Evolutionary conservation across 176 grass and related monocot species (phyloP).

Genomic region (Zea luxurians): DNA sequence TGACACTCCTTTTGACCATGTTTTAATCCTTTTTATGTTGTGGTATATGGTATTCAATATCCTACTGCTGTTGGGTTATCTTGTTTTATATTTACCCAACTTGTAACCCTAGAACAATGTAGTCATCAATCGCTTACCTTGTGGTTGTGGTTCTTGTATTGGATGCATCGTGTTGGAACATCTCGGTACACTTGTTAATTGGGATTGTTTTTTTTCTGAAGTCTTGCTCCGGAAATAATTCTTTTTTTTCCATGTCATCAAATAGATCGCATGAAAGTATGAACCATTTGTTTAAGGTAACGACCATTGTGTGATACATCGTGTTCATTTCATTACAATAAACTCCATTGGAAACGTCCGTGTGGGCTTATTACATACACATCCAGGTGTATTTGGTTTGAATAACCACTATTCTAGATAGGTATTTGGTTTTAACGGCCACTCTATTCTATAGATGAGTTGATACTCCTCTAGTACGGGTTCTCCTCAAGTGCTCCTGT

Average conservation of each 20-base stretch:
- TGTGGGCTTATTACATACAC: too few species aligned
- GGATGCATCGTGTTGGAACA: neutral
- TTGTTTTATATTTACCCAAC: slow-evolving; percentile 29
- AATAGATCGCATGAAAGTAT: neutral
- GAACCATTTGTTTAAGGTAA: neutral
- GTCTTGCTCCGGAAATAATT: neutral
- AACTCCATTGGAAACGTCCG: too few species aligned
- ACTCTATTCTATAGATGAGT: too few species aligned
- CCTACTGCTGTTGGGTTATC: slow-evolving; percentile 21
- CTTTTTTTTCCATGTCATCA: neutral
- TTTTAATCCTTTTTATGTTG: neutral
- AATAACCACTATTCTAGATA: too few species aligned
- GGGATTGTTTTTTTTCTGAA: neutral
- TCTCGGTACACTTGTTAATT: neutral
- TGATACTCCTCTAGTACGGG: too few species aligned
- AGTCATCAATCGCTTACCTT: neutral
- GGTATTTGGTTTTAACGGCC: too few species aligned
- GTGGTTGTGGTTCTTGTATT: neutral
- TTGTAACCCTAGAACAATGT: neutral
- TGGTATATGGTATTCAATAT: neutral
- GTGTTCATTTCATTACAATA: too few species aligned
- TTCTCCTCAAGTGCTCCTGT: too few species aligned
- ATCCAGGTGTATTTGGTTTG: too few species aligned
- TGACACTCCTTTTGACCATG: neutral
- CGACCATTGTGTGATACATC: too few species aligned